phyloP scores from a whole-genome alignment of 352 stramenopile genomes.

The Plasmopara halstedii region DNA sequence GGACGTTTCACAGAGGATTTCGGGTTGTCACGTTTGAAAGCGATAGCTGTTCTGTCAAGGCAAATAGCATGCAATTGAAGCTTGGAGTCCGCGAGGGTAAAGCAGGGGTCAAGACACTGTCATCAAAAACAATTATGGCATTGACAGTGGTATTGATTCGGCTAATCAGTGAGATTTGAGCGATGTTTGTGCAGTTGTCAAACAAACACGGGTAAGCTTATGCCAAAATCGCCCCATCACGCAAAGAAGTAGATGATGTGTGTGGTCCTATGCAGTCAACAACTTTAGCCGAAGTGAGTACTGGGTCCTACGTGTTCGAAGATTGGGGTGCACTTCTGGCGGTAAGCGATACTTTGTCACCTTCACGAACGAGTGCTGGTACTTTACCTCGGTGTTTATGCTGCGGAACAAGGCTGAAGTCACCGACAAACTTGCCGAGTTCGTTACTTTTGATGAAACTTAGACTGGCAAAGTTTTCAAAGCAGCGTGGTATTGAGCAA shows the following conservation, averaged over 20 bases:
- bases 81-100: conserved; percentile 10
- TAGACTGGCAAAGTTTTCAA: background rate
- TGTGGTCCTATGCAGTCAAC: conserved; percentile 6
- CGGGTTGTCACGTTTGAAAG: background rate
- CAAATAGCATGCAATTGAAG: conserved; percentile 5
- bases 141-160: conserved; percentile 3
- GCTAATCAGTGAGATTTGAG: background rate
- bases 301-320: too few species aligned
- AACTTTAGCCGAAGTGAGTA: too few species aligned
- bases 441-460: too few species aligned
- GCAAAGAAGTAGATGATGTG: background rate
- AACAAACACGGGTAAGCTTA: background rate
- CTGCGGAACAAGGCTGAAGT: background rate
- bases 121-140: conserved; percentile 8
- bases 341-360: background rate
- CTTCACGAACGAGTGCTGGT: background rate
- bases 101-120: conserved; percentile 7
- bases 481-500: background rate
- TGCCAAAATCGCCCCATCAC: background rate
- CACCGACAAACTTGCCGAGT: background rate
- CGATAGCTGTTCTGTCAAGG: conserved; percentile 1
- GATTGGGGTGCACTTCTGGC: too few species aligned
- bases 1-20: conserved; percentile 3
- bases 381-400: background rate
- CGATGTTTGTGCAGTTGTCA: background rate